These are phyloP conservation scores for Fusarium sp. DNA, from an alignment of 2,329 filamentous ascomycete genomes.

Conservation along the genomic window DNA sequence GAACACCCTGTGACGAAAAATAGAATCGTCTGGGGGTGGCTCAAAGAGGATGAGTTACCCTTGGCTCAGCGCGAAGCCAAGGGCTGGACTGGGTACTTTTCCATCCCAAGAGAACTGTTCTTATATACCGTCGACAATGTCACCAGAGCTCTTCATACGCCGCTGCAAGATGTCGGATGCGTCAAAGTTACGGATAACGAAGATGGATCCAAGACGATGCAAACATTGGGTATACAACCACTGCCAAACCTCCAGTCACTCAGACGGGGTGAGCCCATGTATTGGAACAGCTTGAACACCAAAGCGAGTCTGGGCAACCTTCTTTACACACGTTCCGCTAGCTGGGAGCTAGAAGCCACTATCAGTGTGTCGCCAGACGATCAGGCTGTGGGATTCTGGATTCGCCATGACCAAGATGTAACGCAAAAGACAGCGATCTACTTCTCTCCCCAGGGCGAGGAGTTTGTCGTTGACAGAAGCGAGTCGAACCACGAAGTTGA, in stretches of 20 bases:
- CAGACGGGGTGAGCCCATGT: conserved; percentile 19
- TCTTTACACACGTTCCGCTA: conserved; percentile 2
- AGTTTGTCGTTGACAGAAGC: conserved; percentile 54
- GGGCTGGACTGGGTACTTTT: conserved; percentile 62
- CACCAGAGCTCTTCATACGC: conserved; percentile 50
- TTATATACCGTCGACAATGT: conserved; percentile 54
- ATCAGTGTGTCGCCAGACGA: conserved; percentile 29
- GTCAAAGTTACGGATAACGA: conserved; percentile 45
- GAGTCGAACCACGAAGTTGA: conserved; percentile 46
- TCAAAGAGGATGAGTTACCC: conserved; percentile 62
- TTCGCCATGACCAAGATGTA: conserved; percentile 44
- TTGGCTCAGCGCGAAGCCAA: conserved; percentile 55
- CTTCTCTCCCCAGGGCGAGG: conserved; percentile 53
- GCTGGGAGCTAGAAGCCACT: conserved; percentile 44
- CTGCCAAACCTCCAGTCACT: conserved; percentile 39
- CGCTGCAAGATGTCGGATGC: conserved; percentile 55
- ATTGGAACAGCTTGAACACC: conserved; percentile 19
- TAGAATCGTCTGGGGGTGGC: conserved; percentile 61
- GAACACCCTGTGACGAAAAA: conserved; percentile 55
- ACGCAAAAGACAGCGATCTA: conserved; percentile 51
- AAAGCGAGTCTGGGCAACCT: background rate
- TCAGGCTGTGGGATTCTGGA: conserved; percentile 36
- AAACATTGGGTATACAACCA: conserved; percentile 56
- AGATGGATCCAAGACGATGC: conserved; percentile 49
- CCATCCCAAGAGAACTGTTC: conserved; percentile 57